Percentiles rank a stretch among this genome's conserved stretches.
Evolutionary conservation across 768 basidiomycete genomes (phyloP).

Genomic region (Trametes gibbosa): DNA sequence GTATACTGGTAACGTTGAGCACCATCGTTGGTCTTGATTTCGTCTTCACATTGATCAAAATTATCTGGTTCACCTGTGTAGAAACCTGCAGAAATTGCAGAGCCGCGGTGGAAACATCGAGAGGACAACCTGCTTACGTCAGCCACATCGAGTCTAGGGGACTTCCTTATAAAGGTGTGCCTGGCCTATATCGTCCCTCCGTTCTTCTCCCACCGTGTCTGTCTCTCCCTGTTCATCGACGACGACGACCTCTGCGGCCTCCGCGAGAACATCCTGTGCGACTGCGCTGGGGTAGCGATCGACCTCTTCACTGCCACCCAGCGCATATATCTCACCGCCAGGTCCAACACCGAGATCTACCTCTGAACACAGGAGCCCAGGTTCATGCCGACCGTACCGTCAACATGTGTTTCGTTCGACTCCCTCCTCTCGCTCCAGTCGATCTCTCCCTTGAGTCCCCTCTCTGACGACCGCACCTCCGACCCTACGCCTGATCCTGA

Average conservation of each 20-base stretch:
- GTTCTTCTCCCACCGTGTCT: not conserved
- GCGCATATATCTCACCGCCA: not conserved
- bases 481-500: slow-evolving; percentile 32
- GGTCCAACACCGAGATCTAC: not conserved
- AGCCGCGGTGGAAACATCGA: not conserved
- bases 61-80: too few relatives aligned
- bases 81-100: too few relatives aligned
- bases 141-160: too few relatives aligned
- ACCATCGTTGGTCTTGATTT: too few relatives aligned
- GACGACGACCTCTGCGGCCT: not conserved
- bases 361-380: not conserved
- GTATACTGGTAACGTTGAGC: too few relatives aligned
- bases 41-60: too few relatives aligned
- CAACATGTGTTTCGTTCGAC: slow-evolving; percentile 17
- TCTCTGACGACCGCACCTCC: slow-evolving; percentile 1
- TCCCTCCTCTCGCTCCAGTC: not conserved
- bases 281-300: not conserved
- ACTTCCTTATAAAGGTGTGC: slow-evolving; percentile 9
- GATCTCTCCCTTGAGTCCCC: not conserved
- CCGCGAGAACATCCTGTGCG: not conserved
- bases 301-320: not conserved
- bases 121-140: too few relatives aligned
- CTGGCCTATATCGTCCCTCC: not conserved
- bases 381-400: slow-evolving; percentile 28
- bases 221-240: not conserved